Evolutionary conservation across 78 protist species (phyloP).

Genomic region (Acrasis kona): DNA sequence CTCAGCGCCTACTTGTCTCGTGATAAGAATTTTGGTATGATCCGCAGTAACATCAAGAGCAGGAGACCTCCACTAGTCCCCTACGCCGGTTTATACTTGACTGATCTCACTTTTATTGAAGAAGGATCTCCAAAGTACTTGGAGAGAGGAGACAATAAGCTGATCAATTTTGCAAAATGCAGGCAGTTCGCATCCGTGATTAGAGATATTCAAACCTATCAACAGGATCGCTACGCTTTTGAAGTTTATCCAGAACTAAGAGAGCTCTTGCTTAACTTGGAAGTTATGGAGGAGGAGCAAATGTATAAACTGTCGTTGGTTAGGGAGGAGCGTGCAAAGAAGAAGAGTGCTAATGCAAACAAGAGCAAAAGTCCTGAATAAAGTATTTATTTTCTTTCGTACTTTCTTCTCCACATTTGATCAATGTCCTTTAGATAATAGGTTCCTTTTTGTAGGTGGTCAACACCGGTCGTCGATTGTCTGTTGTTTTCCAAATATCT

Average conservation of each 20-base stretch:
- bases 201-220: constrained; percentile 14
- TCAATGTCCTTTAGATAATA: no score
- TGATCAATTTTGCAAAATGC: constrained; percentile 17
- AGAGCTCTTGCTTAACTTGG: background rate
- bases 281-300: background rate
- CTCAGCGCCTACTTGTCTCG: background rate
- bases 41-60: background rate
- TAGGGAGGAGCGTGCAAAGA: background rate
- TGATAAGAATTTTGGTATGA: background rate
- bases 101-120: constrained; percentile 21
- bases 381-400: no score
- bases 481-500: no score
- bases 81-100: constrained; percentile 13
- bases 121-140: constrained; percentile 18
- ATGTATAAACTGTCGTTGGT: background rate
- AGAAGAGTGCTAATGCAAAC: no score
- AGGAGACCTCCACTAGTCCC: constrained; percentile 15
- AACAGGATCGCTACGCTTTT: constrained; percentile 7
- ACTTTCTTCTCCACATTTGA: no score
- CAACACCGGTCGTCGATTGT: no score
- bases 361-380: no score
- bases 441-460: no score
- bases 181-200: background rate
- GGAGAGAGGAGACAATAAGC: background rate
- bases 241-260: background rate